phyloP scores from a whole-genome alignment of 2,329 filamentous ascomycete species.

The Stagonosporopsis rhizophila region DNA sequence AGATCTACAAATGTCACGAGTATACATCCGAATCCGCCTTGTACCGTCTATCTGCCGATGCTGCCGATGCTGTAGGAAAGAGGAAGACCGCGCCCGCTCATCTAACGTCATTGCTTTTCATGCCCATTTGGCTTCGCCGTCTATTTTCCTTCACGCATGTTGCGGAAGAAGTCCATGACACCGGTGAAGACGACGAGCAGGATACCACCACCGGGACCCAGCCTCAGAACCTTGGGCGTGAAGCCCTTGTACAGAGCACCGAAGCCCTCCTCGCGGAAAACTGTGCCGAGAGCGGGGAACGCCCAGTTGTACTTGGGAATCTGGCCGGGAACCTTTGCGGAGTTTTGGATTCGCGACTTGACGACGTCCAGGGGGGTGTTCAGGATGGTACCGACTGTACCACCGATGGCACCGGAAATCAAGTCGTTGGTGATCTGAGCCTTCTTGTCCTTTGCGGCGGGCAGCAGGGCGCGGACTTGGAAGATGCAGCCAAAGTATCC shows the following conservation, averaged over 20 bases:
- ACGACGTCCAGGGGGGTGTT: conserved; percentile 98
- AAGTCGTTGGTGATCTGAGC: conserved; percentile 87
- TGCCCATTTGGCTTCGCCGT: neutral
- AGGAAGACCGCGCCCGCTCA: neutral
- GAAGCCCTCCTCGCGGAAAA: conserved; percentile 93
- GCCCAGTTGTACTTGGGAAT: conserved; percentile 99
- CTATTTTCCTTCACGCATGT: conserved; percentile 58
- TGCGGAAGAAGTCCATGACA: conserved; percentile 91
- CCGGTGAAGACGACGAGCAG: conserved; percentile 86
- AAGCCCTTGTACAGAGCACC: conserved; percentile 96
- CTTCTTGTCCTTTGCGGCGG: conserved; percentile 79
- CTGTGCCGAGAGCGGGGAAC: conserved; percentile 82
- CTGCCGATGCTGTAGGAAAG: neutral
- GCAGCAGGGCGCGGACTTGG: conserved; percentile 87
- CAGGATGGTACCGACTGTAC: conserved; percentile 86
- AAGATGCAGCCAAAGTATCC: conserved; percentile 99
- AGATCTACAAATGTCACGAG: neutral
- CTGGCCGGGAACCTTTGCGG: conserved; percentile 78
- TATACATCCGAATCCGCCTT: neutral
- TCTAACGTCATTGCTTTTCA: neutral
- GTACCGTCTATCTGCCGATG: conserved; percentile 6
- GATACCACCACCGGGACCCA: conserved; percentile 75
- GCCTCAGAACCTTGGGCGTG: conserved; percentile 86
- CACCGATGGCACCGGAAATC: conserved; percentile 84
- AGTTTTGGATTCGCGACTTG: conserved; percentile 98